A percentile compares a stretch with the other conserved stretches of the same genome.
Evolutionary conservation across 352 stramenopile genomes (phyloP).

Genomic region (Phytophthora brassicae): DNA sequence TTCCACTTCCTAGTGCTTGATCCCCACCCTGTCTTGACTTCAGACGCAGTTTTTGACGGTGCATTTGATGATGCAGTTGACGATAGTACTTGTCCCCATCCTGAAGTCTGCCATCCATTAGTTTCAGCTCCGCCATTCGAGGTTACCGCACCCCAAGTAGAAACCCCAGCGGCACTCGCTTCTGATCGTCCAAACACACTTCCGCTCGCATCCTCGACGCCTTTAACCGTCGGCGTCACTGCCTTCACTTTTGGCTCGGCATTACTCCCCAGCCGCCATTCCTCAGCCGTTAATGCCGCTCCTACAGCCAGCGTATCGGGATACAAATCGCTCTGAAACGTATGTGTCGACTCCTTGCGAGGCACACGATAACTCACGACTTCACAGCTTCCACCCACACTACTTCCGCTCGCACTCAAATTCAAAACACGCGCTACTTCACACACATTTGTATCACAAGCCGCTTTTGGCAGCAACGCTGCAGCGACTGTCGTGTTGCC

Average conservation of each 20-base stretch:
- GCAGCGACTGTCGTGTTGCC: conserved; percentile 59
- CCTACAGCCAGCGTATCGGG: conserved; percentile 47
- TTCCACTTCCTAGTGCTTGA: conserved; percentile 41
- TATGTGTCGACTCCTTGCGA: conserved; percentile 52
- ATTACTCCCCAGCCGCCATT: conserved; percentile 52
- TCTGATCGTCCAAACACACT: conserved; percentile 40
- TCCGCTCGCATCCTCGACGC: conserved; percentile 15
- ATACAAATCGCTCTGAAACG: conserved; percentile 82
- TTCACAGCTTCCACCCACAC: conserved; percentile 50
- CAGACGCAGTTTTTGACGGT: conserved; percentile 26
- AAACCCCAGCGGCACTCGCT: conserved; percentile 2
- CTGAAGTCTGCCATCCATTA: conserved; percentile 29
- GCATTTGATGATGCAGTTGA: conserved; percentile 35
- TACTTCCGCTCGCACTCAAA: conserved; percentile 41
- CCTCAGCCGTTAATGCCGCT: conserved; percentile 38
- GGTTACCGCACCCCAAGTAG: conserved; percentile 23
- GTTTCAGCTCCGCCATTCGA: conserved; percentile 1
- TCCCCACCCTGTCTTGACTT: conserved; percentile 32
- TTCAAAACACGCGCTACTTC: conserved; percentile 72
- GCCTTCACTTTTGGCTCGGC: conserved; percentile 42
- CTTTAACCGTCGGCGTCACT: conserved; percentile 34
- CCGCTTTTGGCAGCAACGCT: conserved; percentile 52
- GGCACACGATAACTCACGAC: conserved; percentile 69
- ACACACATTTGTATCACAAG: conserved; percentile 50
- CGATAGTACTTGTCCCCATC: conserved; percentile 31